Base-by-base conservation (phyloP, 1,139 yeast species). In the Lodderomyces orthopsilosis region DNA sequence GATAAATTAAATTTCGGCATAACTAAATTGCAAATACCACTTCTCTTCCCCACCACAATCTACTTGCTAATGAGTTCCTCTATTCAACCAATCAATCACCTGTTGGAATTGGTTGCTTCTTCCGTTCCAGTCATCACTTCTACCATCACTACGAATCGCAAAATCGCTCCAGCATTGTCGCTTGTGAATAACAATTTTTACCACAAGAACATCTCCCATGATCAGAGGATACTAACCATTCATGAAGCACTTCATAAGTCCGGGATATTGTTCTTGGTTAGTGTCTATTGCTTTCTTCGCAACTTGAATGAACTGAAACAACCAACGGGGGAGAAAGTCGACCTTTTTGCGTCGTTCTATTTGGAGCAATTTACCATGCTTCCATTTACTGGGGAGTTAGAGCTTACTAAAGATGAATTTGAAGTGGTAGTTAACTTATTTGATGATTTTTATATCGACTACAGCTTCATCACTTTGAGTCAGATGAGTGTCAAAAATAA, bases 381-480 rank as follows among this genome's bases (percentile, higher is more conserved):
- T 13, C 43, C 46, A 13, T 46, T 35, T 19, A n/a, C 33, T 6
- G 42, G 38, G 9, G 34, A 38, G 15, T n/a, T 33, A 4, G 41
- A 39, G 6, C 26, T 38, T 4, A 23, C 34, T 2, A 35, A 34
- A 17, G 43, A 43, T 8, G 45, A 38, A 24, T 41, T 40, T 24
- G 28, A 19, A 6, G 24, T 41, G 4, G 38, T 43, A 7, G 7
- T 41, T 3, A 27, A 13, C 5, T 37, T 46, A 19, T 46, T 46
- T 39, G 36, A 33, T 34, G 48, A 46, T 13, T 43, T 46, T 13
- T 46, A 19, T 21, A 32, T 15, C 17, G 42, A 46, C 18, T 46
- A 41, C 30, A 46, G 43, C 32, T 38, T 46, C 15, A 37, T 46
- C 14, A 46, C 46, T 9, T 38, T 46, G 15, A 19, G 41, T 4